Base-by-base conservation (phyloP, 2,329 filamentous ascomycete genomes). In the Colletotrichum tamarilloi region DNA sequence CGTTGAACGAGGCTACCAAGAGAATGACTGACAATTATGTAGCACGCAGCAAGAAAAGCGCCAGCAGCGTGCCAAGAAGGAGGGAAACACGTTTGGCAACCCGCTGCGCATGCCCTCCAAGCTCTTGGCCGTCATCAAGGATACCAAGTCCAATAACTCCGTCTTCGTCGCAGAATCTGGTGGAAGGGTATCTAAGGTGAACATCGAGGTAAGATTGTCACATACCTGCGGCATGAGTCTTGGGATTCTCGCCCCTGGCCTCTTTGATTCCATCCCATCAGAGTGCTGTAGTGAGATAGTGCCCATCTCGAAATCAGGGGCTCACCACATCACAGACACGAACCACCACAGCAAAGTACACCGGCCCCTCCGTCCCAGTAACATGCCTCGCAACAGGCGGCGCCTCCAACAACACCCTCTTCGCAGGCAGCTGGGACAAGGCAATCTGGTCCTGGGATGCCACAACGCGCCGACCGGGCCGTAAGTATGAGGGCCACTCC, bases 371-470 rank as follows among this genome's bases (percentile, higher is more conserved):
- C 58, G 93, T 94, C 4, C 97, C 97, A 1, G 86, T 98, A 11
- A 96, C 94, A 11, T 94, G 93, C 76, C 83, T 97, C 32, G 91
- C 93, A 19, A 86, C 94, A 46, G 92, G 90, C 57, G 88, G 91
- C 16, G 81, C 85, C 4, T 84, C 84, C 30, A 87, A 86, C 73
- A 83, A 81, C 63, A 93, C 88, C 1, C 80, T 98, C 12, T 98
- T 95, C 81, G 95, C 95, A 28, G 96, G 95, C 42, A 97, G 92
- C 72, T 99, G 97, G 97, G 96, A 99, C 84, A 98, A 97, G 84
- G 89, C 91, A 24, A 89, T 98, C 71, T 98, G 95, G 92, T 93
- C 93, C 38, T 98, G 95, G 93, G 88, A 94, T 77, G 84, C 92
- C 38, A 84, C 87, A 22, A 90, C 90, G 4, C 86, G 85, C 56